phyloP scores from a whole-genome alignment of 805 yeast species.

The Candida chilensis region DNA sequence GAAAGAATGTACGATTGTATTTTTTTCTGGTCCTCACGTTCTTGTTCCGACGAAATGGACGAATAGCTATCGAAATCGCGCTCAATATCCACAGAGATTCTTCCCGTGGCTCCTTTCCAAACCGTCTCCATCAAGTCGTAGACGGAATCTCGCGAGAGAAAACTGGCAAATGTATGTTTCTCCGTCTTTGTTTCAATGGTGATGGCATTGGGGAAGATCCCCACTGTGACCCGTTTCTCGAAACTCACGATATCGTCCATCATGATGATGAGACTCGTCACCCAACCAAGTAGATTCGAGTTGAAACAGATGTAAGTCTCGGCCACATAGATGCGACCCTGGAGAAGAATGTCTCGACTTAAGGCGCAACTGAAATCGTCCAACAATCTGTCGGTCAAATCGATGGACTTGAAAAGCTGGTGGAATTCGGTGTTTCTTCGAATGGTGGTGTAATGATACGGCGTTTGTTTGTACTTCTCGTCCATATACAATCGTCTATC shows the following conservation, averaged over 20 bases:
- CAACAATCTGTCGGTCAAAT: conserved; percentile 59
- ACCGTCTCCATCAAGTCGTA: conserved; percentile 58
- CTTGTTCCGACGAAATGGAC: conserved; percentile 5
- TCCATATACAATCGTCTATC: conserved; percentile 25
- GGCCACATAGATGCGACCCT: conserved; percentile 80
- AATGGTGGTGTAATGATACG: conserved; percentile 25
- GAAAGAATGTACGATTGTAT: conserved; percentile 2
- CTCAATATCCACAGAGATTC: no score
- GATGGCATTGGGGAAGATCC: conserved; percentile 87
- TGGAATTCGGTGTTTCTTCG: conserved; percentile 62
- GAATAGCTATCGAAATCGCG: conserved; percentile 3
- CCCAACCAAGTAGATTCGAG: conserved; percentile 85
- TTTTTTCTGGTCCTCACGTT: conserved; percentile 1
- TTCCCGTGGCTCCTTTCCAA: conserved; percentile 45
- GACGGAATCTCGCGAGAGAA: conserved; percentile 73
- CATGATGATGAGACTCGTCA: conserved; percentile 68
- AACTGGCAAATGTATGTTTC: conserved; percentile 79
- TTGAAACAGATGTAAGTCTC: conserved; percentile 78
- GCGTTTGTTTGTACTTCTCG: conserved; percentile 19
- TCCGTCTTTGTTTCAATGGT: conserved; percentile 53
- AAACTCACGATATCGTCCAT: conserved; percentile 61
- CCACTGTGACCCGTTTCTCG: conserved; percentile 82
- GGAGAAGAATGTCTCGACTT: conserved; percentile 76
- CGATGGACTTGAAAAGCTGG: conserved; percentile 56
- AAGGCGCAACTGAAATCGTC: conserved; percentile 91